phyloP scores from a whole-genome alignment of 192 early-diverging fungal genomes.

The Gigaspora rosea region DNA sequence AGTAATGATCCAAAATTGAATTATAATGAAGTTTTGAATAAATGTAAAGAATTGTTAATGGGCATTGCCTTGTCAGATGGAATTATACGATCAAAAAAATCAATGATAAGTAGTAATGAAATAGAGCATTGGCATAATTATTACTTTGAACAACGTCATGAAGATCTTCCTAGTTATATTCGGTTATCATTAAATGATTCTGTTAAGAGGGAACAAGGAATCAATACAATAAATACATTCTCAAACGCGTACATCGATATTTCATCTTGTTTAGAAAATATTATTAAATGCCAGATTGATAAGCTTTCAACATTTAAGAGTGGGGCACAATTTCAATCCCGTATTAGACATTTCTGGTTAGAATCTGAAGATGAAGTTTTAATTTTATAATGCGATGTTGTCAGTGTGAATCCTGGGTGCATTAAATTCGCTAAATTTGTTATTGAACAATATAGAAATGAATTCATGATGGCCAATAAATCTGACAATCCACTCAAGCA shows the following conservation, averaged over 20 bases:
- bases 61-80: constrained; percentile 28
- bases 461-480: neutral
- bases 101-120: neutral
- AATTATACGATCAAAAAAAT: constrained; percentile 10
- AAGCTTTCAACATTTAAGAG: too few relatives aligned
- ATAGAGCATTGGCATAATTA: neutral
- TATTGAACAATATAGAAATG: constrained; percentile 26
- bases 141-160: constrained; percentile 22
- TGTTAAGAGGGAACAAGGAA: neutral
- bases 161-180: constrained; percentile 12
- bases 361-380: constrained; percentile 15
- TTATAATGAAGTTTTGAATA: neutral
- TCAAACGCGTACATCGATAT: neutral
- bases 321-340: neutral
- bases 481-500: neutral
- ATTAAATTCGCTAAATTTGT: constrained; percentile 27
- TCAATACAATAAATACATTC: constrained; percentile 10
- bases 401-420: neutral
- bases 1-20: neutral
- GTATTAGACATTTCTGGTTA: constrained; percentile 14
- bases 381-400: constrained; percentile 24
- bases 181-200: neutral
- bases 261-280: neutral
- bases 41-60: constrained; percentile 25
- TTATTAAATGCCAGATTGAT: neutral